Conservation (phyloP, 768 basidiomycete genomes). For the Ramaria sp. region DNA sequence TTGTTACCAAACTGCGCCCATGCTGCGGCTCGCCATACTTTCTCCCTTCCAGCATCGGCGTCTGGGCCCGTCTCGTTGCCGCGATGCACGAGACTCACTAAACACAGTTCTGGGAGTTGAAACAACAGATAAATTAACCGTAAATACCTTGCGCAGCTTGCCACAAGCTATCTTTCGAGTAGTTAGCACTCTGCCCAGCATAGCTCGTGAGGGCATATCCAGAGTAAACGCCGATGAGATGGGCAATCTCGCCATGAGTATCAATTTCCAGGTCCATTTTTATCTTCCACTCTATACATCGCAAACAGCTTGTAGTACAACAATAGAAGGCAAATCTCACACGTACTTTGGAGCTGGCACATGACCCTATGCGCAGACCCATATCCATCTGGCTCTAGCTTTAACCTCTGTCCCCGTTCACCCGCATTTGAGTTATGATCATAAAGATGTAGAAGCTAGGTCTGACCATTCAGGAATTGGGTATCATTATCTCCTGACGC, state of each 20-base stretch:
- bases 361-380: slow-evolving; percentile 57
- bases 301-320: neutral
- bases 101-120: neutral
- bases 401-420: slow-evolving; percentile 37
- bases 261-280: slow-evolving; percentile 55
- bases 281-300: slow-evolving; percentile 59
- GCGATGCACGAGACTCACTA: slow-evolving; percentile 45
- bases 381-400: slow-evolving; percentile 53
- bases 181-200: slow-evolving; percentile 20
- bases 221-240: slow-evolving; percentile 64
- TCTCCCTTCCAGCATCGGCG: slow-evolving; percentile 70
- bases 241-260: slow-evolving; percentile 68
- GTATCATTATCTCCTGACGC: slow-evolving; percentile 55
- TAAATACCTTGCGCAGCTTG: neutral
- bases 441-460: neutral
- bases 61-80: slow-evolving; percentile 66
- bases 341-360: slow-evolving; percentile 60
- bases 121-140: neutral
- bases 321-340: slow-evolving; percentile 14
- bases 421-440: neutral
- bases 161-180: slow-evolving; percentile 25
- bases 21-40: slow-evolving; percentile 61
- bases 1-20: slow-evolving; percentile 63
- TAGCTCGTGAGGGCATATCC: slow-evolving; percentile 58
- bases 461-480: slow-evolving; percentile 47